These are phyloP conservation scores for Pseudogymnoascus sp. DNA, from an alignment of 2,329 filamentous ascomycete genomes.

Conservation along the genomic window DNA sequence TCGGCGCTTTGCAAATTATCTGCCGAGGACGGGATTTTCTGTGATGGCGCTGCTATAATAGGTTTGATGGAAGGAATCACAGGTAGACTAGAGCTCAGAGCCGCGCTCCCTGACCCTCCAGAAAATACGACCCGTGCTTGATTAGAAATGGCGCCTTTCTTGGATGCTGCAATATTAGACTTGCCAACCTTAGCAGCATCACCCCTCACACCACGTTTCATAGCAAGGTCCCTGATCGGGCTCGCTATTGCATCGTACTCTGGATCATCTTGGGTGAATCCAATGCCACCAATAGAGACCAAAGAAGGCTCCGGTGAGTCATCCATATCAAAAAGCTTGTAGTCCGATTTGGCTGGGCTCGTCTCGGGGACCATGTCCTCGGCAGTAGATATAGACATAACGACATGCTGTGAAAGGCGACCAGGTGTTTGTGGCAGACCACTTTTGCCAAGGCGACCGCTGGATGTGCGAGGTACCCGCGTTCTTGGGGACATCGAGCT, in stretches of 20 bases:
- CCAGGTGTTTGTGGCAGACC: not conserved
- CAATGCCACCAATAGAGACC: conserved; percentile 16
- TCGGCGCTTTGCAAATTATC: not conserved
- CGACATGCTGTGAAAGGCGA: not conserved
- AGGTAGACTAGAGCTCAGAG: not conserved
- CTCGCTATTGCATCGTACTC: not conserved
- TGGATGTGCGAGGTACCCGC: not conserved
- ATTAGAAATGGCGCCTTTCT: not conserved
- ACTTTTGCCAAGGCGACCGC: not conserved
- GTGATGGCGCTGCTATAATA: not conserved
- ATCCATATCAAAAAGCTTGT: conserved; percentile 10
- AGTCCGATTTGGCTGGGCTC: conserved; percentile 20
- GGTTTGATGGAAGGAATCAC: not conserved
- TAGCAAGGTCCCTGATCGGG: conserved; percentile 1
- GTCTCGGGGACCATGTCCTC: conserved; percentile 24
- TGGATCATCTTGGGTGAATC: conserved; percentile 21
- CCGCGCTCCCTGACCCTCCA: not conserved
- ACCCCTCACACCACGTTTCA: not conserved
- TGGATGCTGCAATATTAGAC: not conserved
- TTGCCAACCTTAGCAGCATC: not conserved
- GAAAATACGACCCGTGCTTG: not conserved
- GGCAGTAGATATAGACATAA: not conserved
- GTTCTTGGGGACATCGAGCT: not conserved
- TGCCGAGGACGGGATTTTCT: not conserved
- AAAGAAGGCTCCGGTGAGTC: conserved; percentile 12